Percentiles rank a stretch among this genome's conserved stretches.
These are phyloP conservation scores for Cyclotella cryptica DNA, from an alignment of 108 stramenopile genomes.

Conservation along the genomic window DNA sequence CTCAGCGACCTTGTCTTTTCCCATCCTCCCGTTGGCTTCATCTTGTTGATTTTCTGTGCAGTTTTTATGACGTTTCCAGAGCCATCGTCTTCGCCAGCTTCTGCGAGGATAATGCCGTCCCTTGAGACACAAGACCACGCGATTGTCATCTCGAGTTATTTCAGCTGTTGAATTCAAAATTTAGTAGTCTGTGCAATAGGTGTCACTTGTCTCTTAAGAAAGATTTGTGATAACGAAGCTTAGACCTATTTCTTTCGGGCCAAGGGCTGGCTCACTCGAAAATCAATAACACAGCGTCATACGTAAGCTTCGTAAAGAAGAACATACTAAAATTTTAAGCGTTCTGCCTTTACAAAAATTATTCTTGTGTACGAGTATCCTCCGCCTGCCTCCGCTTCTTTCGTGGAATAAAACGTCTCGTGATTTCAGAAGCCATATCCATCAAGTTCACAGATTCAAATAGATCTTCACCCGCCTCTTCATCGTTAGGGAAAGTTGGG, in stretches of 20 bases:
- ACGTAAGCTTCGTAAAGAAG: too few relatives aligned
- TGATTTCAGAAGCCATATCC: slow-evolving; percentile 11
- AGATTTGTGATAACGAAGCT: too few relatives aligned
- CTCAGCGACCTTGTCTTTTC: slow-evolving; percentile 51
- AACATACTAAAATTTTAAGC: too few relatives aligned
- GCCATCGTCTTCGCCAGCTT: slow-evolving; percentile 64
- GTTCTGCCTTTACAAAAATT: too few relatives aligned
- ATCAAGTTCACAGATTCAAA: slow-evolving; percentile 17
- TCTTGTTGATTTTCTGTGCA: slow-evolving; percentile 56
- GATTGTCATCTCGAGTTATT: slow-evolving; percentile 10
- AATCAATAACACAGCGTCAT: too few relatives aligned
- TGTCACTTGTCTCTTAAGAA: too few relatives aligned
- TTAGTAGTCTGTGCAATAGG: too few relatives aligned
- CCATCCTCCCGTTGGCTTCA: slow-evolving; percentile 72
- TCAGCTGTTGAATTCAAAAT: not conserved
- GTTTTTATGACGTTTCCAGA: slow-evolving; percentile 48
- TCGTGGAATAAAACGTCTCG: not conserved
- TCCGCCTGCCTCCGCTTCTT: not conserved
- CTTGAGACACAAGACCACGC: slow-evolving; percentile 65
- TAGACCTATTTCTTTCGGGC: too few relatives aligned
- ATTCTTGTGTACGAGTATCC: too few relatives aligned
- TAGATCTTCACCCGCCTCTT: not conserved
- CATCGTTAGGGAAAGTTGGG: not conserved
- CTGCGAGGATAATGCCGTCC: slow-evolving; percentile 62
- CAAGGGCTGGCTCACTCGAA: too few relatives aligned